Evolutionary conservation across 805 yeast species (phyloP).

Genomic region (Dipodascus geniculatus): DNA sequence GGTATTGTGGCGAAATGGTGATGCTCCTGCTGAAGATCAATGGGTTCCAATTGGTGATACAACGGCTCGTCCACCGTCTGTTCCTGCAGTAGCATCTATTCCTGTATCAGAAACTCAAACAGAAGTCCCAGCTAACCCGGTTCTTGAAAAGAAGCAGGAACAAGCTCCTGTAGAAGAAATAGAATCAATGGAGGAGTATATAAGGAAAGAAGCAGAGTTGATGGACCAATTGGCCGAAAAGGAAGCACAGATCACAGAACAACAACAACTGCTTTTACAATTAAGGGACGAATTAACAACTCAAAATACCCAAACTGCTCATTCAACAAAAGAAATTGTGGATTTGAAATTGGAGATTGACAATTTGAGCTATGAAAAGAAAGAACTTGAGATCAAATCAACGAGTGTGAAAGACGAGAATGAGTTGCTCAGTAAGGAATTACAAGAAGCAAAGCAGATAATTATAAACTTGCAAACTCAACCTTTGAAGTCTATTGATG

Average conservation of each 20-base stretch:
- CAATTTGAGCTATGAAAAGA: constrained; percentile 13
- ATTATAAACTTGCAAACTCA: constrained; percentile 4
- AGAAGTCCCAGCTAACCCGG: constrained; percentile 4
- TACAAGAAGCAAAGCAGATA: constrained; percentile 11
- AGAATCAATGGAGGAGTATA: constrained; percentile 14
- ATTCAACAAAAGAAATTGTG: constrained; percentile 4
- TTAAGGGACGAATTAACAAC: background rate
- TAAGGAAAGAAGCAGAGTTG: constrained; percentile 23
- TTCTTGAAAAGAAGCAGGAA: background rate
- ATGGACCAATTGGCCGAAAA: constrained; percentile 22
- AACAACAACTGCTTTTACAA: constrained; percentile 11
- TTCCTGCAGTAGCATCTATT: too few species aligned
- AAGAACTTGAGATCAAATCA: constrained; percentile 14
- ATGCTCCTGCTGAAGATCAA: constrained; percentile 15
- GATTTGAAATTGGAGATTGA: constrained; percentile 13
- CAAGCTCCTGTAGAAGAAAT: background rate
- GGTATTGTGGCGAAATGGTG: constrained; percentile 27
- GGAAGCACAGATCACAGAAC: constrained; percentile 15
- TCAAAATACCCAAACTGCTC: constrained; percentile 1
- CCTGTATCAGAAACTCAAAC: constrained; percentile 1
- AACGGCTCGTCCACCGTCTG: background rate
- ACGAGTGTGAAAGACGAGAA: constrained; percentile 13
- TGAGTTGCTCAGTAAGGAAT: constrained; percentile 5
- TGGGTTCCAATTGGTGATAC: constrained; percentile 16
- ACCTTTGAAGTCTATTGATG: constrained; percentile 4